Evolutionary conservation across 139 green algal genomes (phyloP).

Genomic region (Deuterostichococcus epilithicus): DNA sequence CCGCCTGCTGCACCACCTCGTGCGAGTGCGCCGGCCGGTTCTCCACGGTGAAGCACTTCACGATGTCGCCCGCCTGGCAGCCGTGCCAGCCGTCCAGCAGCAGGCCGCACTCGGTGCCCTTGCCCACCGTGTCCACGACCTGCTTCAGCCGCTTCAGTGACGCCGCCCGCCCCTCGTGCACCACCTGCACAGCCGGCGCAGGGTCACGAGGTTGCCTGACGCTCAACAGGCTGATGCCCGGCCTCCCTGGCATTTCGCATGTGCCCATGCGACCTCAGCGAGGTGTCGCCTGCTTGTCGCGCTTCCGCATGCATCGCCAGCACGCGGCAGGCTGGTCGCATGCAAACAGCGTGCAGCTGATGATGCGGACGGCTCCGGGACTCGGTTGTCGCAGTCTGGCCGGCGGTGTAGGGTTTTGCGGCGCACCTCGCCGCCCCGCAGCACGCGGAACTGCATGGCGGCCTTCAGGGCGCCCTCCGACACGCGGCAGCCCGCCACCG

Average conservation of each 20-base stretch:
- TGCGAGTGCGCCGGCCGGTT: not conserved
- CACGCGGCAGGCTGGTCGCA: no score
- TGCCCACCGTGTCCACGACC: conserved; percentile 66
- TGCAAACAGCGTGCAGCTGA: no score
- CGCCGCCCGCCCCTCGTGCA: conserved; percentile 50
- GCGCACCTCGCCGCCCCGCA: conserved; percentile 30
- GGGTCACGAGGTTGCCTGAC: no score
- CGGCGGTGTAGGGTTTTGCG: no score
- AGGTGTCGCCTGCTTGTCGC: no score
- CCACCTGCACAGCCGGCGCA: conserved; percentile 16
- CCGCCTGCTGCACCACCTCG: not conserved
- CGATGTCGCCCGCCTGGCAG: conserved; percentile 55
- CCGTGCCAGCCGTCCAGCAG: conserved; percentile 60
- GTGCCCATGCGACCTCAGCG: no score
- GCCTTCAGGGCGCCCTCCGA: conserved; percentile 36
- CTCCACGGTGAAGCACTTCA: conserved; percentile 57
- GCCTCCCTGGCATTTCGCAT: no score
- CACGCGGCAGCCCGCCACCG: conserved; percentile 56
- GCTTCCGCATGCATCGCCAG: no score
- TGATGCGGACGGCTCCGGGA: no score
- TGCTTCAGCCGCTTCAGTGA: conserved; percentile 70
- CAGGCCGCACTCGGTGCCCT: conserved; percentile 77
- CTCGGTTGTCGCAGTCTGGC: no score
- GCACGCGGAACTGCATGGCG: conserved; percentile 45
- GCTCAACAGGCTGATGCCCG: no score